Base-by-base conservation (phyloP, 768 basidiomycete genomes). In the Tylopilus rubrobrunneus region DNA sequence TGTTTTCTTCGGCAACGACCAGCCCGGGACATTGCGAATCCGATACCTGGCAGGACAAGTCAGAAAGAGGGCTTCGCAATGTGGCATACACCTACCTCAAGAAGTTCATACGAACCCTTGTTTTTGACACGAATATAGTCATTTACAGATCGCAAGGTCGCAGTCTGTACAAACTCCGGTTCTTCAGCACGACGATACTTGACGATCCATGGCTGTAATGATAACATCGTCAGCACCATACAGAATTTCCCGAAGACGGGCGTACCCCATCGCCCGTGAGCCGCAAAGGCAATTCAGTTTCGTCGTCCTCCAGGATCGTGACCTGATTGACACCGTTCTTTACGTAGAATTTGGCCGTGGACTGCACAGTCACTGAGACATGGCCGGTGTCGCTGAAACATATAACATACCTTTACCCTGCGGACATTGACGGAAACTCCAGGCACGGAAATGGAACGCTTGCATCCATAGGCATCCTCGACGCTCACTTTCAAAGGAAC, bases 181-280 rank as follows among this genome's bases (percentile, higher is more conserved):
- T 71, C 73, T 23, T 78, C 78, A 7, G 69, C 65, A 34, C 74
- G 78, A 31, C 83, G 82, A 68, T 95, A 98, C 54, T 80, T 83
- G 43, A 99, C 67, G 14, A 73, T 78, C 96, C 96, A 99, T 7
- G 96, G 93, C 94, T 98, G 61, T 23, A 9, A 27, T 45, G 50
- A 40, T 41, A 51, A 23, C 10, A 53, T 48, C 10, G 21, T 41
- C 52, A 49, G 47, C 49, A 57, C 17, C 19, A 37, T 47, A 43
- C 17, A 9, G 57, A 7, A 19, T 43, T 21, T 28, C 34, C 7
- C 9, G 40, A n/a, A 43, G 33, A 36, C 19, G 15, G 4, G 73
- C 85, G 56, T 70, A 96, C 95, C 45, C 85, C 87, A 67, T 95
- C 89, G 6, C 97, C 97, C 19, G 93, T 95, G 48, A 99, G 73